Conservation (phyloP, 768 basidiomycete species). For the Podaxis sp. region DNA sequence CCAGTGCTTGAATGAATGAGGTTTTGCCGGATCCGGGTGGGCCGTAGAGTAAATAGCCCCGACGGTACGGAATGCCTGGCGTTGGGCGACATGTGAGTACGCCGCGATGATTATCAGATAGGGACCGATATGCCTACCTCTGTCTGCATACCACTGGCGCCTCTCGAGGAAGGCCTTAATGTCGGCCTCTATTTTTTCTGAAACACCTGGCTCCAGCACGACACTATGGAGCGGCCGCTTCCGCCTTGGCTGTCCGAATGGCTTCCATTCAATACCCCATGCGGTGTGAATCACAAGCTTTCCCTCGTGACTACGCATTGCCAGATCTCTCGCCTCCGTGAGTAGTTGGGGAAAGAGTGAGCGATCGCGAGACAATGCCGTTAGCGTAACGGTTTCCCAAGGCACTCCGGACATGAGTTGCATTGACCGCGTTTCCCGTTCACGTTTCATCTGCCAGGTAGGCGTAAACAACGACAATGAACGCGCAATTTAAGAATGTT, state of each 20-base stretch:
- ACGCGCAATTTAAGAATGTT: constrained; percentile 6
- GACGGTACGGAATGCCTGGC: constrained; percentile 94
- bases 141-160: constrained; percentile 92
- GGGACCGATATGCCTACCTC: constrained; percentile 56
- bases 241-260: constrained; percentile 88
- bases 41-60: constrained; percentile 93
- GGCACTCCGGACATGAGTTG: constrained; percentile 89
- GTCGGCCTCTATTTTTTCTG: constrained; percentile 82
- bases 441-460: constrained; percentile 77
- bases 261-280: constrained; percentile 96
- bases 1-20: constrained; percentile 97
- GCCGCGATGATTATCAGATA: neutral
- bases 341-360: constrained; percentile 77
- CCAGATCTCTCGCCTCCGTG: constrained; percentile 86
- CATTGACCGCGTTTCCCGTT: constrained; percentile 91
- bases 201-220: constrained; percentile 78
- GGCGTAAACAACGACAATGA: constrained; percentile 14
- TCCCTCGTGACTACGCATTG: constrained; percentile 83
- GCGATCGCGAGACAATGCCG: constrained; percentile 87
- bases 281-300: constrained; percentile 96
- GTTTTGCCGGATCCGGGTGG: constrained; percentile 99
- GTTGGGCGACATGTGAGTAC: constrained; percentile 11
- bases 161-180: constrained; percentile 79
- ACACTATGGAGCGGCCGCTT: constrained; percentile 89
- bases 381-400: constrained; percentile 97